These are phyloP conservation scores for Delphinella strobiligena DNA, from an alignment of 2,329 filamentous ascomycete genomes.

Conservation along the genomic window DNA sequence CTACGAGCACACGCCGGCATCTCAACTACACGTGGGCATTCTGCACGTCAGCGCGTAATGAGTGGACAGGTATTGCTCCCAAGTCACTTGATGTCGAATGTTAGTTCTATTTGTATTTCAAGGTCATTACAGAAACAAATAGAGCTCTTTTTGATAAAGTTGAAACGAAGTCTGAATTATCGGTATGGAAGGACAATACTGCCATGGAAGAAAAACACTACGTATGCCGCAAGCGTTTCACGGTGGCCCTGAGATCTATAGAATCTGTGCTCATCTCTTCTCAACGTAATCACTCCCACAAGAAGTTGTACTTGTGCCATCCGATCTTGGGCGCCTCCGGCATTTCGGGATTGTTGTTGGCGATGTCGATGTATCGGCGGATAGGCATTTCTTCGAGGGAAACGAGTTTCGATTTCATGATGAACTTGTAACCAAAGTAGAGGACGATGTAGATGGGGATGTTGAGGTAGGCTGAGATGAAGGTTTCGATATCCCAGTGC, in stretches of 20 bases:
- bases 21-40: too few relatives aligned
- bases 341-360: constrained; percentile 16
- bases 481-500: constrained; percentile 16
- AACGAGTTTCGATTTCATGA: constrained; percentile 16
- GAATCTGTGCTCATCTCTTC: not conserved
- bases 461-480: constrained; percentile 18
- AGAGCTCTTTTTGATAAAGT: too few relatives aligned
- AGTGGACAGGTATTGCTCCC: too few relatives aligned
- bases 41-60: too few relatives aligned
- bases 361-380: constrained; percentile 16
- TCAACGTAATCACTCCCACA: too few relatives aligned
- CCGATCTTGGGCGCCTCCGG: constrained; percentile 11
- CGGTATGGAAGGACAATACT: too few relatives aligned
- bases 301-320: constrained; percentile 17
- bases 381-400: constrained; percentile 2
- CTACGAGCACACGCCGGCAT: too few relatives aligned
- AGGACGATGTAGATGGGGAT: constrained; percentile 17
- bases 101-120: too few relatives aligned
- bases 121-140: too few relatives aligned
- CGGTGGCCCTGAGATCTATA: not conserved
- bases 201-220: too few relatives aligned
- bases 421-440: constrained; percentile 18
- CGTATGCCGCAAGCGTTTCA: not conserved
- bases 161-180: too few relatives aligned
- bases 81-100: too few relatives aligned